Evolutionary conservation across 768 basidiomycete genomes (phyloP).

Genomic region (Phylloporus sp.): DNA sequence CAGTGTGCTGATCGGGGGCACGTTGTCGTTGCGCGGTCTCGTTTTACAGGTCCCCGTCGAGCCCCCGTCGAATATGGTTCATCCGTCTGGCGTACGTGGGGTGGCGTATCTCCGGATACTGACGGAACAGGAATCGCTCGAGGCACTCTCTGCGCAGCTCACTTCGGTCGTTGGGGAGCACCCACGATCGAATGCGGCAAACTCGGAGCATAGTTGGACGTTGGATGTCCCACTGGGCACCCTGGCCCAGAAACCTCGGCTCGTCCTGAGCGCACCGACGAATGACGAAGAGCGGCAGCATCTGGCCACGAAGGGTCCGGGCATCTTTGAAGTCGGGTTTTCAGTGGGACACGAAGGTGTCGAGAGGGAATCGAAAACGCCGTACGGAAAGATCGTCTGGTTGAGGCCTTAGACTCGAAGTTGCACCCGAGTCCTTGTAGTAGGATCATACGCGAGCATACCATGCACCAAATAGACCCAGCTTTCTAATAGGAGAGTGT

Average conservation of each 20-base stretch:
- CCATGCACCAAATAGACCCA: too few species aligned
- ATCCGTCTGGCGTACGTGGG: slow-evolving; percentile 47
- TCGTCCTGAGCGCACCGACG: slow-evolving; percentile 36
- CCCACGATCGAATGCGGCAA: slow-evolving; percentile 27
- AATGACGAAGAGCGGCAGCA: slow-evolving; percentile 34
- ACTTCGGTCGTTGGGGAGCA: slow-evolving; percentile 43
- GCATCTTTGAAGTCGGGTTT: slow-evolving; percentile 54
- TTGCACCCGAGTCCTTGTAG: too few species aligned
- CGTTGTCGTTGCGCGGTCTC: too few species aligned
- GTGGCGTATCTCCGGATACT: slow-evolving; percentile 48
- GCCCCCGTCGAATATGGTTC: slow-evolving; percentile 42
- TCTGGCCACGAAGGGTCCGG: slow-evolving; percentile 26
- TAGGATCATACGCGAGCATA: too few species aligned
- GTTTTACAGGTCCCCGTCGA: slow-evolving; percentile 47
- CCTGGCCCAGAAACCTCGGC: slow-evolving; percentile 14
- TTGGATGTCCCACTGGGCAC: slow-evolving; percentile 33
- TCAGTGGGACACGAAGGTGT: slow-evolving; percentile 31
- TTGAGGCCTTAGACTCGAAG: slow-evolving; percentile 4
- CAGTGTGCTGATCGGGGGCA: background rate
- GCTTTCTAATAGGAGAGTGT: too few species aligned
- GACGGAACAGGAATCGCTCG: slow-evolving; percentile 28
- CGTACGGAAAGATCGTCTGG: slow-evolving; percentile 51
- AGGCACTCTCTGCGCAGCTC: slow-evolving; percentile 34
- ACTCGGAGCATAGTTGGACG: slow-evolving; percentile 36
- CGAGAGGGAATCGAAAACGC: slow-evolving; percentile 36